Evolutionary conservation across 176 grass and related monocot genomes (phyloP), one percentile per base, ranked within the genome.

Genomic region (Tuctoria greenei): DNA sequence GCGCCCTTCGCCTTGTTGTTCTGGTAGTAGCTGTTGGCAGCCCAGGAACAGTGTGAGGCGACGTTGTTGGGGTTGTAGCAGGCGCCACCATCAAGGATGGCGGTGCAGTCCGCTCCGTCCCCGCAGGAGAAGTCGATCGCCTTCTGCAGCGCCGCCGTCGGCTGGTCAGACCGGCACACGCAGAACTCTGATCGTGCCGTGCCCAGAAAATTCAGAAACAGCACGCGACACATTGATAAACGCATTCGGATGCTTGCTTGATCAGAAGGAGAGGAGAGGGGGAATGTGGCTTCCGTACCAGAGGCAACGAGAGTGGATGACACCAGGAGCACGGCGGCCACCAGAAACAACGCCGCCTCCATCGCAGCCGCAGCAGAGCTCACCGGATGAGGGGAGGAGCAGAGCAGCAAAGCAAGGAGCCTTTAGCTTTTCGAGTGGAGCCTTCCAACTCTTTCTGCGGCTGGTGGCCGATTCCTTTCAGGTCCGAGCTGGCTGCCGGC

Each of bases 51-150:
- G 83, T 97, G 94, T 0, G 86, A 3, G 18, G 80, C 65, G 71
- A 89, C 71, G 47, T 72, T 91, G 89, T 94, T 41, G 14, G 95
- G 95, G 84, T 79, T 93, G 78, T 76, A 94, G 74, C 95, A 98
- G 10, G 41, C 16, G 18, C 95, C 95, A 54, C 63, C 86, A 58
- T 73, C 25, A 39, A 38, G 18, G 79, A 94, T 87, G 7, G 51
- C 11, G 5, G 28, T 73, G 86, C 95, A 97, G 74, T 97, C 88
- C 12, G 86, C 88, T 12, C 84, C 86, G 7, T 86, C 91, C 78
- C 91, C 95, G 79, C 91, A 97, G n/a, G 95, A 70, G 88, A 79
- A 97, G 84, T 97, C 95, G 34, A 97, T 73, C 72, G 88, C 79
- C 77, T 89, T 90, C 85, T 97, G 95, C 65, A 97, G 78, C 46